A percentile compares a stretch with the other conserved stretches of the same genome.
Evolutionary conservation across 2,329 filamentous ascomycete genomes (phyloP).

Genomic region (Cladophialophora exuberans): DNA sequence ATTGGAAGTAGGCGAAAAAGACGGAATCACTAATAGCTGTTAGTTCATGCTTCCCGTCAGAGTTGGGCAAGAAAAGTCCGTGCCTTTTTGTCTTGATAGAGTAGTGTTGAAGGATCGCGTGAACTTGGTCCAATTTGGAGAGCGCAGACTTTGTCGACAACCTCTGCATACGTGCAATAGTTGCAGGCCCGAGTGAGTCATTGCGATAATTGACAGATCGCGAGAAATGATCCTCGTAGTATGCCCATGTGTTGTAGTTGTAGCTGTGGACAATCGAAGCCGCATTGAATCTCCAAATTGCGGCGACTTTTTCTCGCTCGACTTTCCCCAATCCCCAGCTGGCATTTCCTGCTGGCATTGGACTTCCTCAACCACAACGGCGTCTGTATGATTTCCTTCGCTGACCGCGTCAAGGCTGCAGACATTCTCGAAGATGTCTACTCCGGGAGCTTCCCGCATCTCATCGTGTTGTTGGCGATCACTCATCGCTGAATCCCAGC

Average conservation of each 20-base stretch:
- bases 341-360: neutral
- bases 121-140: constrained; percentile 31
- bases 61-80: neutral
- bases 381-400: neutral
- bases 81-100: constrained; percentile 25
- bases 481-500: constrained; percentile 61
- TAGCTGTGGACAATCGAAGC: neutral
- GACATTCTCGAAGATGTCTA: constrained; percentile 55
- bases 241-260: neutral
- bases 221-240: neutral
- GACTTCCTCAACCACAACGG: neutral
- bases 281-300: neutral
- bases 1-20: constrained; percentile 44
- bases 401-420: too few species aligned
- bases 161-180: constrained; percentile 44
- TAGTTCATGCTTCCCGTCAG: neutral
- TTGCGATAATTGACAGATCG: constrained; percentile 2
- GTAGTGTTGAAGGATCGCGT: constrained; percentile 30
- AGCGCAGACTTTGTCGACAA: constrained; percentile 28
- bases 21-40: constrained; percentile 40
- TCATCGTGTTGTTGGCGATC: constrained; percentile 73
- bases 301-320: constrained; percentile 7
- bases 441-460: constrained; percentile 61
- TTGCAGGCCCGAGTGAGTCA: constrained; percentile 45
- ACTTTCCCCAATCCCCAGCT: constrained; percentile 10